phyloP scores from a whole-genome alignment of 192 early-diverging fungal species.

The Backusella westeae region DNA sequence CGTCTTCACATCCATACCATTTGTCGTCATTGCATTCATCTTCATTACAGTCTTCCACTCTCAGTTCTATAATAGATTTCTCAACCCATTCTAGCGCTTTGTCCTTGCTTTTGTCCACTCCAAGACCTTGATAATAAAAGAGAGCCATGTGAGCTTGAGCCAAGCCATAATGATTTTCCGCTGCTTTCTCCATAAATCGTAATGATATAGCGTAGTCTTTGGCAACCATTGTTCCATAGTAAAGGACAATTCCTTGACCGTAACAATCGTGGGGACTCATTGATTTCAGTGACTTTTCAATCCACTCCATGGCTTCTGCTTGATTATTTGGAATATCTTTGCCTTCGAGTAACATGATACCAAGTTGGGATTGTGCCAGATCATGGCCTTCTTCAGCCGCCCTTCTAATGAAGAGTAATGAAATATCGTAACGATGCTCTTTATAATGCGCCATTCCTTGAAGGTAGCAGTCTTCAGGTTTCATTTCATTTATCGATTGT shows the following conservation, averaged over 20 bases:
- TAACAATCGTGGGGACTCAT: neutral
- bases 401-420: neutral
- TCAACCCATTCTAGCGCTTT: neutral
- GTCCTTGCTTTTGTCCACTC: neutral
- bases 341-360: neutral
- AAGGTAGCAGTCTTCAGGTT: neutral
- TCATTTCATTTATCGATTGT: neutral
- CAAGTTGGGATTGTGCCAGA: neutral
- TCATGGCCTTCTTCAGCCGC: neutral
- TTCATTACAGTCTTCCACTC: too few species aligned
- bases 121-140: neutral
- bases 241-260: neutral
- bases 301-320: neutral
- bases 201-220: neutral
- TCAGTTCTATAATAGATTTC: neutral
- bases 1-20: too few species aligned
- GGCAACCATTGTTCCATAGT: neutral
- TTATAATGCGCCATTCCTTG: neutral
- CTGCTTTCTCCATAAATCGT: neutral
- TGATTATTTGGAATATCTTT: neutral
- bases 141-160: neutral
- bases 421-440: neutral
- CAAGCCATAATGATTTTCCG: neutral
- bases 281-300: neutral
- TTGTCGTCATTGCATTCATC: neutral